These are phyloP conservation scores for Aspergillus bridgeri DNA, from an alignment of 495 filamentous ascomycete species.

Conservation along the genomic window DNA sequence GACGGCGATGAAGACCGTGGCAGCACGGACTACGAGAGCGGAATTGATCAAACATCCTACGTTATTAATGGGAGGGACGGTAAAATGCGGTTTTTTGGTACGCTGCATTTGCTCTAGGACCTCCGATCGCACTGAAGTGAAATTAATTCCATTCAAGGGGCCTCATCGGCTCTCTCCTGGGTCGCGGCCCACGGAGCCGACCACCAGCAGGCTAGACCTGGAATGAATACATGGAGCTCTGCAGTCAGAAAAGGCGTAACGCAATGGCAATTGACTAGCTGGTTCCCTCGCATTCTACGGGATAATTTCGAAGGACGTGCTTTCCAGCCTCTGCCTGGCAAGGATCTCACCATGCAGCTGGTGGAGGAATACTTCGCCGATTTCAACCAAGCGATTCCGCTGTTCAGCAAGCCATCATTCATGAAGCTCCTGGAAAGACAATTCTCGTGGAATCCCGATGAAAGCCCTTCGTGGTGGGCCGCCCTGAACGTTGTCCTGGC, in stretches of 20 bases:
- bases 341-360: slow-evolving; percentile 8
- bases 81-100: slow-evolving; percentile 20
- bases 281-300: slow-evolving; percentile 16
- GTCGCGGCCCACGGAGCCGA: slow-evolving; percentile 3
- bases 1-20: not conserved
- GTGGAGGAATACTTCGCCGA: slow-evolving; percentile 11
- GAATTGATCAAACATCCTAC: slow-evolving; percentile 6
- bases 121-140: not conserved
- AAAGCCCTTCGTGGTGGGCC: slow-evolving; percentile 22
- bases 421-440: slow-evolving; percentile 13
- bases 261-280: slow-evolving; percentile 12
- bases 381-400: slow-evolving; percentile 16
- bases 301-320: slow-evolving; percentile 9
- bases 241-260: not conserved
- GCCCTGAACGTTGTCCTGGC: slow-evolving; percentile 20
- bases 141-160: slow-evolving; percentile 7
- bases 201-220: not conserved
- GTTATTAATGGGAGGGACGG: slow-evolving; percentile 6
- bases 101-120: not conserved
- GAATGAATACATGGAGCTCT: not conserved
- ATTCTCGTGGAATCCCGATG: slow-evolving; percentile 20
- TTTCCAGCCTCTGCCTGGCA: slow-evolving; percentile 14
- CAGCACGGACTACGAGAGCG: not conserved
- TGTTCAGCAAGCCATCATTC: slow-evolving; percentile 9
- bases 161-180: slow-evolving; percentile 13